phyloP scores from a whole-genome alignment of 257 asterid genomes.

The Scutellaria galericulata region DNA sequence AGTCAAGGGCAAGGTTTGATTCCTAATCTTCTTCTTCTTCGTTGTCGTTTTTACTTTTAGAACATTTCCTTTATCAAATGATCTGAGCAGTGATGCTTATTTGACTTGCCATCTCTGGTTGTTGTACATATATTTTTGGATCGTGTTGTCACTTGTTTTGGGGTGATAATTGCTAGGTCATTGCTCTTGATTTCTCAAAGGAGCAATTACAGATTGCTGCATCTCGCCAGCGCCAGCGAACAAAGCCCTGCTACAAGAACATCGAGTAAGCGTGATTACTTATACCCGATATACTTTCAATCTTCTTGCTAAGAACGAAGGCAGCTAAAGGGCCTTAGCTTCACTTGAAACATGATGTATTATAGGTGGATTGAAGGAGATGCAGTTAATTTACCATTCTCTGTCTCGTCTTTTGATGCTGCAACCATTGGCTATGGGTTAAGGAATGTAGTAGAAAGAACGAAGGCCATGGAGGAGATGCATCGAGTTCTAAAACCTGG shows the following conservation, averaged over 20 bases:
- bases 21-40: conserved; percentile 17
- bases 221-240: conserved; percentile 61
- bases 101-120: conserved; percentile 10
- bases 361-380: conserved; percentile 90
- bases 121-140: background rate
- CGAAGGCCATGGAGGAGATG: conserved; percentile 68
- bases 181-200: conserved; percentile 86
- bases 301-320: conserved; percentile 19
- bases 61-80: background rate
- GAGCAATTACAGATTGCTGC: conserved; percentile 78
- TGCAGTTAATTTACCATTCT: conserved; percentile 78
- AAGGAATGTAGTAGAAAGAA: conserved; percentile 71
- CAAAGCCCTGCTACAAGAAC: conserved; percentile 72
- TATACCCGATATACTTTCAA: conserved; percentile 27
- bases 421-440: conserved; percentile 89
- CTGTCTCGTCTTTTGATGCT: conserved; percentile 69
- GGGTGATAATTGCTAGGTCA: conserved; percentile 51
- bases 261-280: conserved; percentile 65
- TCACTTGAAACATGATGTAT: conserved; percentile 26
- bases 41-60: background rate
- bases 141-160: conserved; percentile 1
- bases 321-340: background rate
- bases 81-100: background rate
- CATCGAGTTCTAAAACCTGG: conserved; percentile 78
- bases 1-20: conserved; percentile 65